Percentiles rank a stretch among this genome's conserved stretches.
phyloP scores from a whole-genome alignment of 2,329 filamentous ascomycete genomes.

The Sporothrix protearum region DNA sequence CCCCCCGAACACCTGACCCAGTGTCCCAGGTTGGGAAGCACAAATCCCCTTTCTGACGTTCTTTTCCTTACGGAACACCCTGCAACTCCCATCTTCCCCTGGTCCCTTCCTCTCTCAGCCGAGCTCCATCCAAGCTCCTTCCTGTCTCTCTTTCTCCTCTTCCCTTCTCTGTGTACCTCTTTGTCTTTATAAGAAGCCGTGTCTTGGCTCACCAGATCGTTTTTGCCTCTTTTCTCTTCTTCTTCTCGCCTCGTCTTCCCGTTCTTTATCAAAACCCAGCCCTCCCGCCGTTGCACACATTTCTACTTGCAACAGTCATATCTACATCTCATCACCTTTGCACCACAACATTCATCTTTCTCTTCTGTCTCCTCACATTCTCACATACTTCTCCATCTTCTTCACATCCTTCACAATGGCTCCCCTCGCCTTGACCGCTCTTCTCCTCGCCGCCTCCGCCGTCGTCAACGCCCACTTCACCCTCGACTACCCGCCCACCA shows the following conservation, averaged over 20 bases:
- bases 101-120: not conserved
- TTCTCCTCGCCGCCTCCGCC: conserved; percentile 41
- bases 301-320: not conserved
- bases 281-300: not conserved
- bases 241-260: not conserved
- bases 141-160: not conserved
- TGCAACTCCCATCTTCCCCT: not conserved
- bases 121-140: not conserved
- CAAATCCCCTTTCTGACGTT: not conserved
- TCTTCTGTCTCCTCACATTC: not conserved
- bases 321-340: not conserved
- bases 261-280: not conserved
- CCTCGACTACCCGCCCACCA: conserved; percentile 45
- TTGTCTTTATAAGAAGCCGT: conserved; percentile 20
- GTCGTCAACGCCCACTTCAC: conserved; percentile 52
- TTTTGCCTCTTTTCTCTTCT: not conserved
- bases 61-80: not conserved
- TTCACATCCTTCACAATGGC: conserved; percentile 40
- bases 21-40: not conserved
- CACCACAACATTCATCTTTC: not conserved
- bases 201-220: conserved; percentile 15
- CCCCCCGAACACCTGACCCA: not conserved
- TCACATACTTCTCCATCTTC: no score
- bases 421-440: conserved; percentile 36
- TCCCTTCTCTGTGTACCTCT: conserved; percentile 9